Evolutionary conservation across 768 basidiomycete species (phyloP).

Genomic region (Tricholoma sp.): DNA sequence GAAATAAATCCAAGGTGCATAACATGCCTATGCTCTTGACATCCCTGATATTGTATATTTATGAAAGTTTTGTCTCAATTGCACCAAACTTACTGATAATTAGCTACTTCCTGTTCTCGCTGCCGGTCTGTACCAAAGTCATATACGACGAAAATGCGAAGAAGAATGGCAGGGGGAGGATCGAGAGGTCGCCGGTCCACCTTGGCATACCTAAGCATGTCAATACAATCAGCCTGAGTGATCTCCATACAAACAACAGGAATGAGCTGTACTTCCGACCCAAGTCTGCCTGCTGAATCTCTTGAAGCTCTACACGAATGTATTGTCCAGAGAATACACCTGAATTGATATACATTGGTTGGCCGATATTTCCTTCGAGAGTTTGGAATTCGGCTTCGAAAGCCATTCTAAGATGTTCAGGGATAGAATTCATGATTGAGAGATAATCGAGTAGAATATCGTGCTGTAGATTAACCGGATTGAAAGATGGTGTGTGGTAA

Average conservation of each 20-base stretch:
- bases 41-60: constrained; percentile 32
- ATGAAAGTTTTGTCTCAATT: constrained; percentile 1
- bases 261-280: constrained; percentile 52
- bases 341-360: constrained; percentile 8
- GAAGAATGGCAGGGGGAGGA: constrained; percentile 53
- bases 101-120: constrained; percentile 42
- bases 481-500: background rate
- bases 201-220: constrained; percentile 42
- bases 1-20: constrained; percentile 70
- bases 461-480: background rate
- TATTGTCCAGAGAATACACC: constrained; percentile 49
- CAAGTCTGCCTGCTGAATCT: constrained; percentile 62
- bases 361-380: background rate
- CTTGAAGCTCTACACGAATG: constrained; percentile 49
- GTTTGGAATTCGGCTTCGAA: background rate
- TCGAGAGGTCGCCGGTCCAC: constrained; percentile 66
- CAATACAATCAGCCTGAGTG: constrained; percentile 3
- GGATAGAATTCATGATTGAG: background rate
- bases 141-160: constrained; percentile 46
- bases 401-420: background rate
- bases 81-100: constrained; percentile 40
- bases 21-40: constrained; percentile 55
- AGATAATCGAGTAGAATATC: background rate
- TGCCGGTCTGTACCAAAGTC: constrained; percentile 32
- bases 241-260: constrained; percentile 3